A percentile compares a stretch with the other conserved stretches of the same genome.
Conservation (phyloP, 768 basidiomycete genomes). For the Tulasnella sp. region DNA sequence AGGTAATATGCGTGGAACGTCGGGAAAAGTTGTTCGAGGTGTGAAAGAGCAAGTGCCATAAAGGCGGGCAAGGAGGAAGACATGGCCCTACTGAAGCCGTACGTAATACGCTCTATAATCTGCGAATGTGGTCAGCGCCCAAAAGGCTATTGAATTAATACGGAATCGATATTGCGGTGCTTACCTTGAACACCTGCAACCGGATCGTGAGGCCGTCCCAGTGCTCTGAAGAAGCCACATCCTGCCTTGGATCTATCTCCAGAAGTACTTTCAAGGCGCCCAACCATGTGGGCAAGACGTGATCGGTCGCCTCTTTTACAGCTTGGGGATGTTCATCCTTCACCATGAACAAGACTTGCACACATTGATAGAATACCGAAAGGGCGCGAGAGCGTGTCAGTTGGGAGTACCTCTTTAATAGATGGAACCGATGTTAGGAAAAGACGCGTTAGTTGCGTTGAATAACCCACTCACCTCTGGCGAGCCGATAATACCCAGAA, state of each 20-base stretch:
- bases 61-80: constrained; percentile 22
- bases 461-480: constrained; percentile 41
- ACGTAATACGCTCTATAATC: constrained; percentile 71
- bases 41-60: constrained; percentile 24
- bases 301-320: constrained; percentile 69
- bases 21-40: constrained; percentile 50
- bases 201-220: constrained; percentile 80
- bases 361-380: constrained; percentile 81
- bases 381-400: constrained; percentile 78
- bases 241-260: constrained; percentile 48
- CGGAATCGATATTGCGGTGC: constrained; percentile 9
- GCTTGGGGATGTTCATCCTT: constrained; percentile 84
- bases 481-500: constrained; percentile 69
- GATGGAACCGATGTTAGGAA: background rate
- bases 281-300: constrained; percentile 85
- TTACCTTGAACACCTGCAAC: constrained; percentile 77
- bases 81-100: constrained; percentile 69
- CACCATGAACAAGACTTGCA: constrained; percentile 86
- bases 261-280: constrained; percentile 77
- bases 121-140: constrained; percentile 25
- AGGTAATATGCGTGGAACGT: constrained; percentile 30
- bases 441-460: background rate
- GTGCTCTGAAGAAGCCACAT: constrained; percentile 44
- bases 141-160: background rate
- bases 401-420: constrained; percentile 52